Evolutionary conservation across 148 eudicot species (phyloP).

Genomic region (Chenopodium suecicum): DNA sequence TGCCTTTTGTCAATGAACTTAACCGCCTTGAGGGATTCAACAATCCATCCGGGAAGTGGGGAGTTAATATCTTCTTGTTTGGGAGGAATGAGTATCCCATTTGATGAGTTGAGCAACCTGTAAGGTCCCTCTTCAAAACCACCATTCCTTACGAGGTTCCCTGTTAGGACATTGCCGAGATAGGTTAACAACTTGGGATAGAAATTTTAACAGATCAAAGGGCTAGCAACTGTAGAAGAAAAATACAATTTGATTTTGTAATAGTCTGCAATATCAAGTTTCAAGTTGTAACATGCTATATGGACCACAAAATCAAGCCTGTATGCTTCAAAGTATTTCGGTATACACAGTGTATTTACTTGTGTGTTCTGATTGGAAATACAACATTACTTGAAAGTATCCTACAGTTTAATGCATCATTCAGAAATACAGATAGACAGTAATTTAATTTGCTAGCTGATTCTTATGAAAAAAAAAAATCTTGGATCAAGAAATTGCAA

Average conservation of each 20-base stretch:
- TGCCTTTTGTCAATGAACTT: constrained; percentile 70
- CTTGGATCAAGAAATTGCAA: too few relatives aligned
- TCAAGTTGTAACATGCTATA: background rate
- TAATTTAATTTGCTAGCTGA: too few relatives aligned
- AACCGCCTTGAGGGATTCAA: constrained; percentile 79
- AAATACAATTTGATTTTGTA: background rate
- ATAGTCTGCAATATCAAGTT: background rate
- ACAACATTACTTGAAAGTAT: background rate
- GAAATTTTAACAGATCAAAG: too few relatives aligned
- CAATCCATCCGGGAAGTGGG: constrained; percentile 87
- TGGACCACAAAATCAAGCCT: background rate
- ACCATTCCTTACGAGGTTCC: constrained; percentile 61
- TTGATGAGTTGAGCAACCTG: constrained; percentile 51
- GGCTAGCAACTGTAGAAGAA: background rate
- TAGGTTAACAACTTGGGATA: background rate
- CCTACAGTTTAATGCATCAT: too few relatives aligned
- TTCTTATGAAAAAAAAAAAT: too few relatives aligned
- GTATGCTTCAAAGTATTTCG: background rate
- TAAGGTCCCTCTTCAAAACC: constrained; percentile 85
- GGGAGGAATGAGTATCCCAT: constrained; percentile 82
- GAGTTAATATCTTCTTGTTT: constrained; percentile 61
- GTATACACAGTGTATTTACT: background rate
- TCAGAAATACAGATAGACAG: too few relatives aligned
- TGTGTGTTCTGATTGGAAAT: background rate
- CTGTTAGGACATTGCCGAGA: constrained; percentile 32